Percentiles rank a stretch among this genome's conserved stretches.
These are phyloP conservation scores for Pseudonectria foliicola DNA, from an alignment of 2,329 filamentous ascomycete species.

Conservation along the genomic window DNA sequence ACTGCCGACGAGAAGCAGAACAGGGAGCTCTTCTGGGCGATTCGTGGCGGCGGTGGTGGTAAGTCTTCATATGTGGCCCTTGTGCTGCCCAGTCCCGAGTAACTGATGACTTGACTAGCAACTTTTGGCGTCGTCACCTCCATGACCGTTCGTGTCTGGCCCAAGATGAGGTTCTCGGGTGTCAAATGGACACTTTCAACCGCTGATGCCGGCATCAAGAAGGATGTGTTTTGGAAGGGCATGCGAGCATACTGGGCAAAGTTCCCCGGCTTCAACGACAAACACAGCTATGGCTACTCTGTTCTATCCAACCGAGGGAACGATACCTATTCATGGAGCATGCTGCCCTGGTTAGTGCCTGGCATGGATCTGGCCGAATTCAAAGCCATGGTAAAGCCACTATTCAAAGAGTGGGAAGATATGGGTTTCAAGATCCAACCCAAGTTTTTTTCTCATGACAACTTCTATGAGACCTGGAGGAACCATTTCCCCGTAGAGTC, in stretches of 20 bases:
- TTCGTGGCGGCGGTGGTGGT: constrained; percentile 36
- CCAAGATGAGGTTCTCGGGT: constrained; percentile 26
- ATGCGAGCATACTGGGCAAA: constrained; percentile 25
- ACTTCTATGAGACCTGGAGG: constrained; percentile 30
- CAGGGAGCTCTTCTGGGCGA: constrained; percentile 42
- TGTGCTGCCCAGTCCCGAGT: too few relatives aligned
- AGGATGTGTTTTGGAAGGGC: constrained; percentile 27
- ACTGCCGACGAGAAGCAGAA: constrained; percentile 34
- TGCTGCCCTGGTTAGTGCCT: constrained; percentile 30
- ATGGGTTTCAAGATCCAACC: constrained; percentile 24
- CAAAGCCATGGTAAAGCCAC: constrained; percentile 24
- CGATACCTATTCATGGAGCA: constrained; percentile 22
- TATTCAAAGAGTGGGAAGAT: constrained; percentile 22
- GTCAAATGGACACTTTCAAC: constrained; percentile 29
- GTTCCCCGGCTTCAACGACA: constrained; percentile 23
- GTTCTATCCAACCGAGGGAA: constrained; percentile 8
- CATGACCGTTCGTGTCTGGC: constrained; percentile 26
- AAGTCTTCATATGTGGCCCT: too few relatives aligned
- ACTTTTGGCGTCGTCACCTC: constrained; percentile 37
- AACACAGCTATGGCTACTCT: constrained; percentile 23
- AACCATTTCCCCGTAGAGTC: constrained; percentile 30
- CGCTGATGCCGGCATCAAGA: constrained; percentile 21
- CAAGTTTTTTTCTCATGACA: constrained; percentile 28
- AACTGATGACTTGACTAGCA: constrained; percentile 3
- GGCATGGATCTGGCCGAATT: constrained; percentile 26